Base-by-base conservation (phyloP, 805 yeast genomes). In the Wilhelminamyces savonicus region DNA sequence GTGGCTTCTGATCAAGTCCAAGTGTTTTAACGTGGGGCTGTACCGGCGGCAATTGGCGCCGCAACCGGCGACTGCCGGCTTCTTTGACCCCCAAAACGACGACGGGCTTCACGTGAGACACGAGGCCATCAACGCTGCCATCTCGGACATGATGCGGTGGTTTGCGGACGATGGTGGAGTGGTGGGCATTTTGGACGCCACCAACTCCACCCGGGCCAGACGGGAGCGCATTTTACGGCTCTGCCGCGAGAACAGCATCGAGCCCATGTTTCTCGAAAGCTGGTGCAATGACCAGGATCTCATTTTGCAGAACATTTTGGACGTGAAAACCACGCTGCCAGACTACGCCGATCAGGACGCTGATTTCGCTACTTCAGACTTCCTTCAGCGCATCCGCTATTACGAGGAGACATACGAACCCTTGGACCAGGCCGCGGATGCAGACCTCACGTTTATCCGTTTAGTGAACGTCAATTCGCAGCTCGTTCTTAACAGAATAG, bases 181-280 rank as follows among this genome's bases (percentile, higher is more conserved):
- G 16, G 97, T 92, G 25, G 97, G 95, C 0, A 84, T 92, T 5
- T 66, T 90, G 34, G 98, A 92, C 57, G 97, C 96, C 16, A 86
- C 96, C 2, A 88, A 90, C 55, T 79, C 87, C 21, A 87, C 96
- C 4, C 62, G 69, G 35, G 74, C 68, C 26, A 72, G 94, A 46
- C 70, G 98, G 43, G 65, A 66, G 16, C 62, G 71, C 64, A 72
- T 90, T 30, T 61, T 78, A 38, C 58, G 70, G 41, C 63, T 81
- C 31, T 74, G 82, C 41, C 61, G 81, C 21, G 71, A 71, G 37
- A 71, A 82, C 47, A 69, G 69, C 24, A 79, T 92, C 34, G 90
- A 85, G 53, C 94, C 97, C 2, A 76, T 92, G 69, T 92, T 90
- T 52, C 72, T 92, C 37, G 98, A 92, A 52, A 82, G 94, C 49